Base-by-base conservation (phyloP, 23 red algal species). In the Gracilaria domingensis region DNA sequence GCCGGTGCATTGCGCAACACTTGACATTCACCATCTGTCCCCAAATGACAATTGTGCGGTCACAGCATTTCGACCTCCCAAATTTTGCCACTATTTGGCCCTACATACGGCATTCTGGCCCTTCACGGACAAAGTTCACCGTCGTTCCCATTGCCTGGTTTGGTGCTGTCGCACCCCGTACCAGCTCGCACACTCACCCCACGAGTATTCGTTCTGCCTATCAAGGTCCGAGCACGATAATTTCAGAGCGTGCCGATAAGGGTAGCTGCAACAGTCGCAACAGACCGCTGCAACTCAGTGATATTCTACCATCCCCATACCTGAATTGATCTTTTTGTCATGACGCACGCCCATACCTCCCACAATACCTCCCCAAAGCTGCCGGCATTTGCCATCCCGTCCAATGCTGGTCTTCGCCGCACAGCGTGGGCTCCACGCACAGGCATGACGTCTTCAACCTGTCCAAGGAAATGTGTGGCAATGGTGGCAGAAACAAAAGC, bases 401-500 rank as follows among this genome's bases (percentile, higher is more conserved):
- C 38, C 40, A 24, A 50, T 50, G 17, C 36, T 26, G 64, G 29
- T 28, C 45, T 77, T 30, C 72, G 72, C 42, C 9, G 18, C 0
- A n/a, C 30, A 50, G 8, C 9, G 1, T 33, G 39, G 26, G 21
- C 38, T 16, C 38, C 72, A 5, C 20, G n/a, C 28, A 6, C 45
- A 3, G 42, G 72, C 4, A 23, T 28, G 9, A 8, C 34, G 17
- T 12, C 40, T 49, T 0, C 72, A 2, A 50, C 38, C 11, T 77
- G 72, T 26, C 12, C 72, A 35, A 51, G 45, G 72, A 77, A 25
- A 8, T 42, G 40, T 5, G 23, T 77, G 30, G 11, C 21, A 77
- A 77, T 77, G 72, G 72, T 77, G 72, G 72, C 72, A 37, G 23
- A 77, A 37, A 50, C 72, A 14, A 49, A 45, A 30, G 45, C 42